Percentiles rank a stretch among this genome's conserved stretches.
Evolutionary conservation across 2,329 filamentous ascomycete genomes (phyloP).

Genomic region (Meredithiella fracta): DNA sequence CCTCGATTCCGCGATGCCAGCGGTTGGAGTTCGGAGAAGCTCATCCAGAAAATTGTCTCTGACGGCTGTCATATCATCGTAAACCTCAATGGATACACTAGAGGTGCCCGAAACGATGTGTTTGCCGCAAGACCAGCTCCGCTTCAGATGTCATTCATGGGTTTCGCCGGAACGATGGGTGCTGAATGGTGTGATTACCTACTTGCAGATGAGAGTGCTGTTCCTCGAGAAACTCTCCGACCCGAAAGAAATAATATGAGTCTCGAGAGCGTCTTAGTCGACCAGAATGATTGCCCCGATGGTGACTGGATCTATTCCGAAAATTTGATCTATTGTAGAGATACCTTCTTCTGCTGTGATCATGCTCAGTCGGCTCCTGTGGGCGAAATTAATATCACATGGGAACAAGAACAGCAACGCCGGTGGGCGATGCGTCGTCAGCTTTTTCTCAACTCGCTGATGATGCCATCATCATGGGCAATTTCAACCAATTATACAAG

Average conservation of each 20-base stretch:
- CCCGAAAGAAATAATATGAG: constrained; percentile 61
- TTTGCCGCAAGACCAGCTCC: constrained; percentile 89
- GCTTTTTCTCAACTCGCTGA: constrained; percentile 72
- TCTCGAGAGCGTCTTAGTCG: constrained; percentile 50
- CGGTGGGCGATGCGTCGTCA: constrained; percentile 90
- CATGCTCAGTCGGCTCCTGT: constrained; percentile 79
- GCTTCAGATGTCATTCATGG: constrained; percentile 99
- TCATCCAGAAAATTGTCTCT: constrained; percentile 70
- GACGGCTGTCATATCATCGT: constrained; percentile 90
- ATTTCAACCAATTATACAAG: constrained; percentile 99
- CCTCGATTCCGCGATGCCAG: constrained; percentile 84
- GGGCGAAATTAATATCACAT: constrained; percentile 49
- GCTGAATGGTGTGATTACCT: constrained; percentile 99
- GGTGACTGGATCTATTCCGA: constrained; percentile 91
- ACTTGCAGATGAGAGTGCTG: constrained; percentile 72
- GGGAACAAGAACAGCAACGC: constrained; percentile 66
- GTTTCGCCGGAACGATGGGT: constrained; percentile 86
- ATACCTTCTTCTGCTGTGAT: constrained; percentile 97
- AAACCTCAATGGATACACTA: constrained; percentile 95
- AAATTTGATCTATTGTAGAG: constrained; percentile 84
- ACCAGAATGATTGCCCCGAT: constrained; percentile 50
- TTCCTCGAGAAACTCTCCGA: constrained; percentile 66
- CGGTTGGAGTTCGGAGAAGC: constrained; percentile 64
- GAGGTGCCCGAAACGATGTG: constrained; percentile 91
- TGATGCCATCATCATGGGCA: constrained; percentile 78